Percentiles rank a stretch among this genome's conserved stretches.
Conservation (phyloP, 2,329 filamentous ascomycete species). For the Domatiomyces globalis region DNA sequence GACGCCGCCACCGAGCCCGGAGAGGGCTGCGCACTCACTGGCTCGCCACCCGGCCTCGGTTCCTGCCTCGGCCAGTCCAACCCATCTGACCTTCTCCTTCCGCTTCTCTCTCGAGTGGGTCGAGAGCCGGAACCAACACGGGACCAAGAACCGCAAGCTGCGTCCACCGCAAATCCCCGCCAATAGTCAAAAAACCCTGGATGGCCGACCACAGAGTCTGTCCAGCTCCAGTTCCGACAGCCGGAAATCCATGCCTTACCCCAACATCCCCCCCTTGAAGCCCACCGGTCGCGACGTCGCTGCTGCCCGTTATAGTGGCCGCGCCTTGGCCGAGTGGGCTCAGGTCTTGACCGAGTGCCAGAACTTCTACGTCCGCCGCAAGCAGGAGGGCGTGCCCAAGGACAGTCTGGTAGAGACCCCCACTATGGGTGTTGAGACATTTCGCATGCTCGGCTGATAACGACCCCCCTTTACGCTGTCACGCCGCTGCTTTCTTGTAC, state of each 20-base stretch:
- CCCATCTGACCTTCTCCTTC: slow-evolving; percentile 46
- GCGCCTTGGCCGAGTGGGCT: slow-evolving; percentile 51
- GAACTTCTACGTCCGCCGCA: slow-evolving; percentile 48
- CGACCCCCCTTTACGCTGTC: neutral
- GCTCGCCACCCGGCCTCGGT: slow-evolving; percentile 1
- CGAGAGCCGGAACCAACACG: slow-evolving; percentile 34
- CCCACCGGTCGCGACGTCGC: slow-evolving; percentile 22
- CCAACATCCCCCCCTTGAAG: slow-evolving; percentile 12
- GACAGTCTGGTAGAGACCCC: slow-evolving; percentile 48
- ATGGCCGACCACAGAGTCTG: slow-evolving; percentile 7
- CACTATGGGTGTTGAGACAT: slow-evolving; percentile 46
- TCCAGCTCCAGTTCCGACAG: neutral
- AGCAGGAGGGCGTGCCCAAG: slow-evolving; percentile 45
- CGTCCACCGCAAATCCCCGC: slow-evolving; percentile 43
- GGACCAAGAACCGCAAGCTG: slow-evolving; percentile 39
- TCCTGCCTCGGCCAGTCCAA: slow-evolving; percentile 22
- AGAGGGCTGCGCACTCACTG: slow-evolving; percentile 8
- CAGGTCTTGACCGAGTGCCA: slow-evolving; percentile 48
- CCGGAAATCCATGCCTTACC: slow-evolving; percentile 1
- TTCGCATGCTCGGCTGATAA: slow-evolving; percentile 28
- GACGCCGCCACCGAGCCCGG: slow-evolving; percentile 25
- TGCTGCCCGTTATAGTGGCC: slow-evolving; percentile 44
- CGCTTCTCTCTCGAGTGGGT: slow-evolving; percentile 56
- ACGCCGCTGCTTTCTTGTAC: neutral
- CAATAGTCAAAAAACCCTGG: slow-evolving; percentile 39